Percentiles rank a stretch among this genome's conserved stretches.
These are phyloP conservation scores for Zymoseptoria brevis DNA, from an alignment of 2,329 filamentous ascomycete species.

Conservation along the genomic window DNA sequence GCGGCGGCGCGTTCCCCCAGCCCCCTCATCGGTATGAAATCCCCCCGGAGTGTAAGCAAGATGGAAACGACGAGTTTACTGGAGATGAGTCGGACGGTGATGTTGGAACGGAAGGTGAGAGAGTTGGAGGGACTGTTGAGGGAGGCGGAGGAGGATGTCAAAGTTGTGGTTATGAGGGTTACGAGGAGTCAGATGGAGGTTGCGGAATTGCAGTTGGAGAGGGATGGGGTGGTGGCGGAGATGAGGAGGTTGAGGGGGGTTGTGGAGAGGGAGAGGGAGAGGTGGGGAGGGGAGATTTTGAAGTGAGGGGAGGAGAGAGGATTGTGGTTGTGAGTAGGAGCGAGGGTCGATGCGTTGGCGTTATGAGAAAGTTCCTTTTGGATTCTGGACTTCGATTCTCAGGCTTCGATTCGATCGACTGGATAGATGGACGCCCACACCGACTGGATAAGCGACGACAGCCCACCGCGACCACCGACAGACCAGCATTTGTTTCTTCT, in stretches of 20 bases:
- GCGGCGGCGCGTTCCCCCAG: constrained; percentile 46
- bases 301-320: no score
- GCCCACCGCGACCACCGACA: no score
- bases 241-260: constrained; percentile 52
- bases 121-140: constrained; percentile 77
- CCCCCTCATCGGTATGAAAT: constrained; percentile 49
- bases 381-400: no score
- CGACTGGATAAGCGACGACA: no score
- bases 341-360: no score
- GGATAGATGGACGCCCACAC: no score
- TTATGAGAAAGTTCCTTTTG: no score
- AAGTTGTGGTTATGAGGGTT: constrained; percentile 74
- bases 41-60: constrained; percentile 50
- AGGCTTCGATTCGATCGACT: no score
- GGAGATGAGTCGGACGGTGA: constrained; percentile 65
- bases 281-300: background rate
- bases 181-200: constrained; percentile 78
- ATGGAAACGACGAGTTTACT: constrained; percentile 44
- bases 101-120: constrained; percentile 67
- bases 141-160: constrained; percentile 73
- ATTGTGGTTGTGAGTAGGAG: no score
- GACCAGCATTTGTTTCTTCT: no score
- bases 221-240: constrained; percentile 65
- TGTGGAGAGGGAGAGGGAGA: background rate
- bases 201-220: constrained; percentile 65